These are phyloP conservation scores for Cudoniella acicularis DNA, from an alignment of 495 filamentous ascomycete species.

Conservation along the genomic window DNA sequence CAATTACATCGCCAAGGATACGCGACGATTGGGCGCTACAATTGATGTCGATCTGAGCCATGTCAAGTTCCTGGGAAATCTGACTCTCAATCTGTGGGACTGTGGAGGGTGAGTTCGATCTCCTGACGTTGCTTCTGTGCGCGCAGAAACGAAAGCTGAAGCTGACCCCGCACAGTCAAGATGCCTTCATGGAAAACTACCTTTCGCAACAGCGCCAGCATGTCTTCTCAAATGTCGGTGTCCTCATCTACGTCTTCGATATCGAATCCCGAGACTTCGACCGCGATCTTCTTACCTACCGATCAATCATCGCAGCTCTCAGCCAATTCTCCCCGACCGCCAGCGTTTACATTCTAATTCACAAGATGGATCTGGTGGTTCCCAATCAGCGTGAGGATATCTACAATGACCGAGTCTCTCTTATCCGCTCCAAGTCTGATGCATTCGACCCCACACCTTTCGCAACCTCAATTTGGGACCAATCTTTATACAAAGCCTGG, in stretches of 20 bases:
- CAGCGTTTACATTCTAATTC: slow-evolving; percentile 80
- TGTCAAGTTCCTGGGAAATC: slow-evolving; percentile 95
- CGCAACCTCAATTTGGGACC: slow-evolving; percentile 97
- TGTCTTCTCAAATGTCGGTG: slow-evolving; percentile 94
- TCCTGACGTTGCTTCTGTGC: too few relatives aligned
- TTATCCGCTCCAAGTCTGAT: slow-evolving; percentile 72
- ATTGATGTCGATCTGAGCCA: slow-evolving; percentile 98
- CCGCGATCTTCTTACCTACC: slow-evolving; percentile 85
- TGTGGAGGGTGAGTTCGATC: slow-evolving; percentile 69
- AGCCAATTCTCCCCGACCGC: slow-evolving; percentile 63
- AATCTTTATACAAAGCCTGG: slow-evolving; percentile 97
- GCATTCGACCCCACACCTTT: slow-evolving; percentile 72
- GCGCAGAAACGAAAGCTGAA: slow-evolving; percentile 1
- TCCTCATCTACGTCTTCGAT: slow-evolving; percentile 98
- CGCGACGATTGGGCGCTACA: slow-evolving; percentile 88
- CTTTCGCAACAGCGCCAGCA: slow-evolving; percentile 88
- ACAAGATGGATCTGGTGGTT: slow-evolving; percentile 98
- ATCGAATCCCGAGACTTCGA: slow-evolving; percentile 93
- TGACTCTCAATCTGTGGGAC: slow-evolving; percentile 97
- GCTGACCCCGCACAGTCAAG: slow-evolving; percentile 60
- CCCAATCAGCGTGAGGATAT: slow-evolving; percentile 69
- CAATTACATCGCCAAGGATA: slow-evolving; percentile 97
- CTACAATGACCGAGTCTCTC: slow-evolving; percentile 70
- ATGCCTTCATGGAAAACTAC: slow-evolving; percentile 98
- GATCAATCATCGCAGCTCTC: slow-evolving; percentile 78